phyloP scores from a whole-genome alignment of 768 basidiomycete genomes.

The Auriculariales sp. region DNA sequence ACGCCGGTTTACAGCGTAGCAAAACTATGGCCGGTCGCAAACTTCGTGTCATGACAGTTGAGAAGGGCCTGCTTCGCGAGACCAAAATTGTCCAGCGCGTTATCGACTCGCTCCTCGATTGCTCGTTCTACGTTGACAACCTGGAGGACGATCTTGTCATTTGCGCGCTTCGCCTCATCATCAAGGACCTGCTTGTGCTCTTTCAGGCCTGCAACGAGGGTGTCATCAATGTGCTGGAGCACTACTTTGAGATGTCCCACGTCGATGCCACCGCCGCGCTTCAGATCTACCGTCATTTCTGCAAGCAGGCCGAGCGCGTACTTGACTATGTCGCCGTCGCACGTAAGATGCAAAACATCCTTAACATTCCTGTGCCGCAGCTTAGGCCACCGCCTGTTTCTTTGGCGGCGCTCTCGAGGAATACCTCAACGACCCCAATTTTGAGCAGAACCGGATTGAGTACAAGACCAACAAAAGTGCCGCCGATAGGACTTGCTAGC shows the following conservation, averaged over 20 bases:
- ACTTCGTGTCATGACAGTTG: constrained; percentile 80
- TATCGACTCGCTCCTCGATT: constrained; percentile 79
- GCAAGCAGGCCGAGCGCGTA: constrained; percentile 76
- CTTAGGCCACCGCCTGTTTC: constrained; percentile 88
- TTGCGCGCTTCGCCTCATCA: constrained; percentile 79
- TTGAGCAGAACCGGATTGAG: constrained; percentile 87
- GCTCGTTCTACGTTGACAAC: constrained; percentile 87
- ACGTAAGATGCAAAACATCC: constrained; percentile 79
- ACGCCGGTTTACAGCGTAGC: constrained; percentile 28
- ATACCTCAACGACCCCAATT: constrained; percentile 91
- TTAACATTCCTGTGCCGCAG: constrained; percentile 93
- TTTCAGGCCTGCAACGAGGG: constrained; percentile 97
- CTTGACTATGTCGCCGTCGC: constrained; percentile 89
- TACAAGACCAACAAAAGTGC: constrained; percentile 72
- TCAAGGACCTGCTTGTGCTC: constrained; percentile 88
- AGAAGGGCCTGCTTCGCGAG: constrained; percentile 88
- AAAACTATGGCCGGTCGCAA: constrained; percentile 76
- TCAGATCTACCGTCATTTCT: constrained; percentile 83
- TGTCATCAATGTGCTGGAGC: constrained; percentile 48
- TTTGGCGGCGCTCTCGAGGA: constrained; percentile 86
- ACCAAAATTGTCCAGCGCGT: constrained; percentile 81
- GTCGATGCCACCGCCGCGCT: constrained; percentile 80
- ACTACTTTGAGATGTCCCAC: constrained; percentile 97
- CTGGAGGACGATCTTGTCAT: constrained; percentile 85
- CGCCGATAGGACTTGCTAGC: constrained; percentile 28